A percentile compares a stretch with the other conserved stretches of the same genome.
These are phyloP conservation scores for Podospora pseudopauciseta DNA, from an alignment of 495 filamentous ascomycete species.

Conservation along the genomic window DNA sequence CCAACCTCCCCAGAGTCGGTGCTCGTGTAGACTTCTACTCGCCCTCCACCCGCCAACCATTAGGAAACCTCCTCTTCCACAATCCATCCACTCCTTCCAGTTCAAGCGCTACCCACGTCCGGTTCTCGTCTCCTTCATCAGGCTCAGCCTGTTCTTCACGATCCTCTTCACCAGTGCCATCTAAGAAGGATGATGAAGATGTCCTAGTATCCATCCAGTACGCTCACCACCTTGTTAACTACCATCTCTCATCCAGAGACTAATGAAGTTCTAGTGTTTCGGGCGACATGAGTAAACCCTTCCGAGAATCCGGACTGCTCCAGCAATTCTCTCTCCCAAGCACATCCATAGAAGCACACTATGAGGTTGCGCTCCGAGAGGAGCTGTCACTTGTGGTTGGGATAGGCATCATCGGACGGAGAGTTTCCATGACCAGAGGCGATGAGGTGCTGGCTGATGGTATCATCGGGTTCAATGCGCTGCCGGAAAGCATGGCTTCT, in stretches of 20 bases:
- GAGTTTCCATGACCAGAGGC: conserved; percentile 38
- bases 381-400: conserved; percentile 42
- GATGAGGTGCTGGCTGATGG: conserved; percentile 39
- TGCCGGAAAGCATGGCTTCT: conserved; percentile 1
- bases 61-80: conserved; percentile 35
- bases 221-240: neutral
- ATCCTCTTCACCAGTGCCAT: neutral
- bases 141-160: neutral
- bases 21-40: conserved; percentile 32
- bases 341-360: conserved; percentile 9
- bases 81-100: conserved; percentile 27
- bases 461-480: conserved; percentile 46
- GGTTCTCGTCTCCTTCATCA: conserved; percentile 17
- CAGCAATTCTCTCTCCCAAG: conserved; percentile 30
- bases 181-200: neutral
- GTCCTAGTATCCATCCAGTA: conserved; percentile 34
- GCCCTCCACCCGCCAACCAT: neutral
- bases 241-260: neutral
- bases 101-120: conserved; percentile 30
- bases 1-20: conserved; percentile 27
- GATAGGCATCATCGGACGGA: conserved; percentile 46
- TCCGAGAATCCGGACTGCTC: conserved; percentile 35
- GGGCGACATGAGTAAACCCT: conserved; percentile 36
- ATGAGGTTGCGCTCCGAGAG: conserved; percentile 33
- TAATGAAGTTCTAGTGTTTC: conserved; percentile 27